Evolutionary conservation across 2,329 filamentous ascomycete genomes (phyloP).

Genomic region (Aureobasidium sp.): DNA sequence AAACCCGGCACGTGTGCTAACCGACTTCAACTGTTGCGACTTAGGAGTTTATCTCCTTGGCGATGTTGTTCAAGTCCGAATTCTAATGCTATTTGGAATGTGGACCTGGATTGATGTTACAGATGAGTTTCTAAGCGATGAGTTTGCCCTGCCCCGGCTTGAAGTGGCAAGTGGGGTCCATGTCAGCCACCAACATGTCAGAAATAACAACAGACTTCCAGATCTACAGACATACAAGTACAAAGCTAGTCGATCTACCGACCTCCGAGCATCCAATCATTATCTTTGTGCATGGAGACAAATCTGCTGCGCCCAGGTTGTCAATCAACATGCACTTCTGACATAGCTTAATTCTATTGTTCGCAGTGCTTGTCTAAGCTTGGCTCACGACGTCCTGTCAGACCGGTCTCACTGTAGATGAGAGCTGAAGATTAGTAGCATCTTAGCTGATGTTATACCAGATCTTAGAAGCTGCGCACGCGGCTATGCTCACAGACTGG

Average conservation of each 20-base stretch:
- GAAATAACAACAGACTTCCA: neutral
- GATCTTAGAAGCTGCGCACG: neutral
- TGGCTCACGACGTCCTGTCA: neutral
- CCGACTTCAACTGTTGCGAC: neutral
- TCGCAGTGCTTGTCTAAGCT: neutral
- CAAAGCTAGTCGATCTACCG: neutral
- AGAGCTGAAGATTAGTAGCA: neutral
- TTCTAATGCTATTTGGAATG: neutral
- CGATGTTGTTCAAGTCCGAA: neutral
- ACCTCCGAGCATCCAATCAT: neutral
- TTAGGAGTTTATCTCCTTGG: neutral
- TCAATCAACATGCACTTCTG: neutral
- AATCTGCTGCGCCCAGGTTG: neutral
- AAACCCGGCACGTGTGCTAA: neutral
- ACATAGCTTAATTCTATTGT: neutral
- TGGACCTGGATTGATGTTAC: neutral
- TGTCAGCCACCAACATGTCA: neutral
- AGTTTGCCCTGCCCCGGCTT: neutral
- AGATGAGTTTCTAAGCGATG: neutral
- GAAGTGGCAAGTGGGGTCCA: neutral
- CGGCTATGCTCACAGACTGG: neutral
- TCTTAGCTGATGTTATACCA: constrained; percentile 1
- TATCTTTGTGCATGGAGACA: neutral
- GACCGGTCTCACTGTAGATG: neutral
- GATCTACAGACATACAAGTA: neutral